A percentile compares a stretch with the other conserved stretches of the same genome.
Evolutionary conservation across 306 rosid species (phyloP).

Genomic region (Sphenostylis stenocarpa): DNA sequence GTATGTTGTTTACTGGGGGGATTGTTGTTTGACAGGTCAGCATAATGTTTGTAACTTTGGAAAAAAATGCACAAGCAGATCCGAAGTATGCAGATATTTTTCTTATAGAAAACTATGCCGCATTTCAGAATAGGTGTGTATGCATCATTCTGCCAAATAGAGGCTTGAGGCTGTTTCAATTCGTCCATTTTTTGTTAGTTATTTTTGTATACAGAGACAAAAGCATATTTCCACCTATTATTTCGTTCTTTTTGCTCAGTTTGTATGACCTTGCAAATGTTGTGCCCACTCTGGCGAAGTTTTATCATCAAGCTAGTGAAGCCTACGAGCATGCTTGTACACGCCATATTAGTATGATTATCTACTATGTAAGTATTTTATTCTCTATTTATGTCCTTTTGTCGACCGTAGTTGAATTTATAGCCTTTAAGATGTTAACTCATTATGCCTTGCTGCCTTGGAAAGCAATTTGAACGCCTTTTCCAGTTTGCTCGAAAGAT

Average conservation of each 20-base stretch:
- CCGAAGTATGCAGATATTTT: constrained; percentile 88
- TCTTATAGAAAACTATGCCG: constrained; percentile 93
- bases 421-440: constrained; percentile 22
- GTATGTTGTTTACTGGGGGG: constrained; percentile 29
- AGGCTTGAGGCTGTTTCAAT: constrained; percentile 10
- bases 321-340: constrained; percentile 95
- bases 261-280: constrained; percentile 95
- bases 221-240: constrained; percentile 4
- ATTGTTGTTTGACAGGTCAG: constrained; percentile 65
- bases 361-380: constrained; percentile 68
- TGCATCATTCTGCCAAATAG: constrained; percentile 19
- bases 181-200: constrained; percentile 16
- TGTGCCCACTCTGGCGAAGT: constrained; percentile 96
- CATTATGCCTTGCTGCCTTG: constrained; percentile 33
- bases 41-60: constrained; percentile 96
- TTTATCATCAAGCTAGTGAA: constrained; percentile 99
- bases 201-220: constrained; percentile 1
- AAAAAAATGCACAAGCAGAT: constrained; percentile 81
- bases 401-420: background rate
- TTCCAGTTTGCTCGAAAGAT: constrained; percentile 90
- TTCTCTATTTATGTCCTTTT: background rate
- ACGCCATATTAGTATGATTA: constrained; percentile 85
- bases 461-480: constrained; percentile 94
- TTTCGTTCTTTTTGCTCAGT: constrained; percentile 45
- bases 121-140: constrained; percentile 88